Conservation (phyloP, 2,329 filamentous ascomycete species). For the Xylariaceae sp. region DNA sequence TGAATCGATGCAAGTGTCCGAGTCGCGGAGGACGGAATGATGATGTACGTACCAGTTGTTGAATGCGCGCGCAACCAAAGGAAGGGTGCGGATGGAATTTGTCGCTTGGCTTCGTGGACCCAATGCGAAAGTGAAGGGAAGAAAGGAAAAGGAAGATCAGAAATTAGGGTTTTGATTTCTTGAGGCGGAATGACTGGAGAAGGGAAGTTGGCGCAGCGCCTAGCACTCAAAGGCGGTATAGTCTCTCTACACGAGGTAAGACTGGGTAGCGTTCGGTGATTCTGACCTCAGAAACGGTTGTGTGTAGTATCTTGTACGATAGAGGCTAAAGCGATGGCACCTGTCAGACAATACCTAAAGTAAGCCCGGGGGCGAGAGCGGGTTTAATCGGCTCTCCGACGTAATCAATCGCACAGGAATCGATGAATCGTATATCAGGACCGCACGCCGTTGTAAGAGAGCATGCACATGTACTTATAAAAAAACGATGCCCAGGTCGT, state of each 20-base stretch:
- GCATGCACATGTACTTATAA: conserved; percentile 2
- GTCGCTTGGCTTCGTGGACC: conserved; percentile 14
- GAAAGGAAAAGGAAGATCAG: conserved; percentile 3
- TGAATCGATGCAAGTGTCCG: conserved; percentile 17
- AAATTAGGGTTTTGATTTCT: conserved; percentile 16
- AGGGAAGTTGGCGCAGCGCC: conserved; percentile 17
- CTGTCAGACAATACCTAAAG: conserved; percentile 30
- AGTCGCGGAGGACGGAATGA: conserved; percentile 19
- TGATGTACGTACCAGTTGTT: conserved; percentile 19
- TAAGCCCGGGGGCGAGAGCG: conserved; percentile 25
- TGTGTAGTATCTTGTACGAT: conserved; percentile 15
- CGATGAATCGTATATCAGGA: conserved; percentile 28
- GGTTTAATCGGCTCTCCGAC: conserved; percentile 29
- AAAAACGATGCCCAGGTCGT: neutral
- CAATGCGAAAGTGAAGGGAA: conserved; percentile 5
- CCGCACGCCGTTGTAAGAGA: conserved; percentile 4
- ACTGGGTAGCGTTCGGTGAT: conserved; percentile 20
- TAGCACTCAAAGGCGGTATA: conserved; percentile 23
- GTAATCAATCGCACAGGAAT: conserved; percentile 28
- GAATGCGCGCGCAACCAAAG: conserved; percentile 20
- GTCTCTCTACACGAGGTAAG: conserved; percentile 15
- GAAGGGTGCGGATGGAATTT: conserved; percentile 9
- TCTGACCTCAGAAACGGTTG: conserved; percentile 21
- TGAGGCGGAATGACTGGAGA: conserved; percentile 8
- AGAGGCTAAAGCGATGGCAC: conserved; percentile 25